Percentiles rank a stretch among this genome's conserved stretches.
Evolutionary conservation across 768 basidiomycete species (phyloP).

Genomic region (Lactarius quietus): DNA sequence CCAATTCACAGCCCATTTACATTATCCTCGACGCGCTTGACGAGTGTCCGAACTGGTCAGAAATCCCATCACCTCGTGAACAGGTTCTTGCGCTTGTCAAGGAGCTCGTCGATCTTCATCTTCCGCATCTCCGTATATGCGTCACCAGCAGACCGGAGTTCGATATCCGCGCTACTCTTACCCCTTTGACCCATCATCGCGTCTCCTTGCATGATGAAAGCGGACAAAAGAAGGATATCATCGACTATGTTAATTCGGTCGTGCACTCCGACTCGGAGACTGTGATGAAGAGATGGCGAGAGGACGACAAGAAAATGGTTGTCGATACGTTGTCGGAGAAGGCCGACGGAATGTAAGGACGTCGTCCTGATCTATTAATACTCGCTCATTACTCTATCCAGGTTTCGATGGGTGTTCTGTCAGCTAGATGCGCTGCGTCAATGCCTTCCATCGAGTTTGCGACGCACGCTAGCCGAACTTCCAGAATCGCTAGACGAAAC

Average conservation of each 20-base stretch:
- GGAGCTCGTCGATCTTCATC: background rate
- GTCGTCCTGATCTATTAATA: fast-evolving
- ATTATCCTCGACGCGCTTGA: background rate
- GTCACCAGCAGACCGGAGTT: background rate
- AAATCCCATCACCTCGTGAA: background rate
- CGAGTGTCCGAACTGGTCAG: background rate
- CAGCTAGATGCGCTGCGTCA: background rate
- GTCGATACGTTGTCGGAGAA: background rate
- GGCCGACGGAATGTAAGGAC: background rate
- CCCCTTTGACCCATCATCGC: background rate
- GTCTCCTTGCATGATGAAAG: background rate
- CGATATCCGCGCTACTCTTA: background rate
- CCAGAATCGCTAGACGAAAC: background rate
- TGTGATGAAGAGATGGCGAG: background rate
- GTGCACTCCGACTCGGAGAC: background rate
- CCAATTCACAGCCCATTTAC: background rate
- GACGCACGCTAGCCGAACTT: background rate
- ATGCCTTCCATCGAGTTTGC: background rate
- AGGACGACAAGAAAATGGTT: background rate
- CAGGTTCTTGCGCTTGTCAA: background rate
- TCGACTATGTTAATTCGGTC: background rate
- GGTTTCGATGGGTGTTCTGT: background rate
- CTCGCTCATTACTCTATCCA: background rate
- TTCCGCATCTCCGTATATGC: background rate
- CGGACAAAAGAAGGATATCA: background rate